Evolutionary conservation across 345 rosid genomes (phyloP).

Genomic region (Brassica carinata): DNA sequence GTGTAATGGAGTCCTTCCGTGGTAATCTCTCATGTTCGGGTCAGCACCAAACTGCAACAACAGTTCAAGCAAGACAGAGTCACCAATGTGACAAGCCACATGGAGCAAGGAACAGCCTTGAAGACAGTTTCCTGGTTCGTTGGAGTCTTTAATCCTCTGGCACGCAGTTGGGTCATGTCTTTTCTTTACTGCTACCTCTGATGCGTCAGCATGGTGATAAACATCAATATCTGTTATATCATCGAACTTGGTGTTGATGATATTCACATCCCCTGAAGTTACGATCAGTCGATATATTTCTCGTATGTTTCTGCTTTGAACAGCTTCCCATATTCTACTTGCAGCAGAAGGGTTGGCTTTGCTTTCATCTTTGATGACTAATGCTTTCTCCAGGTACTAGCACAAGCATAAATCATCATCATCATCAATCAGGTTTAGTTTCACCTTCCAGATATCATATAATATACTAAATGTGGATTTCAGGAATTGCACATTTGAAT

Average conservation of each 20-base stretch:
- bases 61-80: conserved; percentile 73
- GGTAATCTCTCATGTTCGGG: conserved; percentile 65
- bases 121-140: conserved; percentile 66
- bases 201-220: conserved; percentile 46
- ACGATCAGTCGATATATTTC: conserved; percentile 76
- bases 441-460: background rate
- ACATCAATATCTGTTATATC: conserved; percentile 46
- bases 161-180: conserved; percentile 57
- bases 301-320: conserved; percentile 59
- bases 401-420: conserved; percentile 13
- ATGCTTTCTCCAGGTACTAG: conserved; percentile 76
- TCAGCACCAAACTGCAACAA: conserved; percentile 84
- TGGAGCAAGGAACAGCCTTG: conserved; percentile 87
- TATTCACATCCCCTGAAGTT: conserved; percentile 46
- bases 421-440: conserved; percentile 25
- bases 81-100: conserved; percentile 67
- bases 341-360: conserved; percentile 37
- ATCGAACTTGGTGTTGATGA: conserved; percentile 64
- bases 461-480: background rate
- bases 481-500: background rate
- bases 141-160: conserved; percentile 58
- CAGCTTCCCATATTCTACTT: conserved; percentile 75
- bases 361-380: conserved; percentile 52
- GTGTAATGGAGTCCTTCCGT: conserved; percentile 86
- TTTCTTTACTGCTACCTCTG: conserved; percentile 38